These are phyloP conservation scores for Potentilla sterilis DNA, from an alignment of 306 rosid species.

Conservation along the genomic window DNA sequence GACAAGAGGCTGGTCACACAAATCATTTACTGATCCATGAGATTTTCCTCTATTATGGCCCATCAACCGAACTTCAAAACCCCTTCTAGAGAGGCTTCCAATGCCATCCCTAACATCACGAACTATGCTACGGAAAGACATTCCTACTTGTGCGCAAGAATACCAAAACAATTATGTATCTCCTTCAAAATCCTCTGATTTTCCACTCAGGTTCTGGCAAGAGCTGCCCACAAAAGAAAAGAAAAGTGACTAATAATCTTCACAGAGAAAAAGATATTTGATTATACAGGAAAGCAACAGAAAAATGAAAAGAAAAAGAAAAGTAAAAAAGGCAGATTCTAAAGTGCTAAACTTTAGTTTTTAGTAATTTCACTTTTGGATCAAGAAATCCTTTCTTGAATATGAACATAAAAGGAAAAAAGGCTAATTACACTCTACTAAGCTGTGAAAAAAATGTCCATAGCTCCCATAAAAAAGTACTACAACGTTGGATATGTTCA, in stretches of 20 bases:
- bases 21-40: conserved; percentile 71
- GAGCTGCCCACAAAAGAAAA: conserved; percentile 34
- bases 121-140: conserved; percentile 92
- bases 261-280: background rate
- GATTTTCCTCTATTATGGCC: conserved; percentile 77
- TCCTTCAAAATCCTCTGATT: conserved; percentile 27
- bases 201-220: conserved; percentile 28
- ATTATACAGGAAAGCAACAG: conserved; percentile 1
- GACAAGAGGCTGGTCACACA: conserved; percentile 60
- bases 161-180: conserved; percentile 21
- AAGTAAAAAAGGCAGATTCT: conserved; percentile 22
- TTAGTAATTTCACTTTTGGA: background rate
- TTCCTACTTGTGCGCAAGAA: conserved; percentile 33
- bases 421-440: background rate
- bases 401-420: background rate
- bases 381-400: background rate
- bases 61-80: conserved; percentile 68
- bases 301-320: conserved; percentile 5
- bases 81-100: conserved; percentile 82
- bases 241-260: background rate
- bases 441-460: background rate
- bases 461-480: background rate
- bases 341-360: conserved; percentile 16
- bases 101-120: conserved; percentile 87
- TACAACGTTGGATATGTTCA: conserved; percentile 4